Evolutionary conservation across 73 alveolate species (phyloP).

Genomic region (Uronychia binucleata): DNA sequence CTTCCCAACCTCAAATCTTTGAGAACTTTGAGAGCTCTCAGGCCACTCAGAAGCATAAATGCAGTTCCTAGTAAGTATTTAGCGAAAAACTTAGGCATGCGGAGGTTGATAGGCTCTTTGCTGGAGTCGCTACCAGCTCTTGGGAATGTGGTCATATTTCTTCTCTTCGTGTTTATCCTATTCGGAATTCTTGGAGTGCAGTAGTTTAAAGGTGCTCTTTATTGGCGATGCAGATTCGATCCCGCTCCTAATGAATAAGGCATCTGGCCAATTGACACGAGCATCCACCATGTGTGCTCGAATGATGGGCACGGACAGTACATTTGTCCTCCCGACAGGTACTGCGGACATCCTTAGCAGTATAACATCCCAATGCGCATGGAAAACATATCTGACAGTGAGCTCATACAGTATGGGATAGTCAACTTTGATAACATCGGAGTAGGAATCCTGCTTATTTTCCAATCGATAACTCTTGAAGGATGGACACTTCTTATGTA

Average conservation of each 20-base stretch:
- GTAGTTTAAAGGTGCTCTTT: conserved; percentile 18
- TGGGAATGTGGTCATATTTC: no score
- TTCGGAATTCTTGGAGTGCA: conserved; percentile 52
- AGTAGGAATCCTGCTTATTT: conserved; percentile 10
- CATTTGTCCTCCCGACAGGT: conserved; percentile 15
- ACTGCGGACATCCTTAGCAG: conserved; percentile 40
- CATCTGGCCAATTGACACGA: conserved; percentile 24
- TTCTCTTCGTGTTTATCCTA: conserved; percentile 22
- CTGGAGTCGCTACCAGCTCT: background rate
- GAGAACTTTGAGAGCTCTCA: conserved; percentile 33
- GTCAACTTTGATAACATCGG: conserved; percentile 20
- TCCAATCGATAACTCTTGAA: conserved; percentile 4
- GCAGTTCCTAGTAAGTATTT: conserved; percentile 41
- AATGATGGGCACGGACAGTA: conserved; percentile 23
- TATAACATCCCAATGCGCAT: background rate
- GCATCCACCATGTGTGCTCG: conserved; percentile 15
- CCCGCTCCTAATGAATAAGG: conserved; percentile 5
- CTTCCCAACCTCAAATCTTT: conserved; percentile 13
- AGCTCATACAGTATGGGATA: conserved; percentile 27
- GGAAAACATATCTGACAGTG: no score
- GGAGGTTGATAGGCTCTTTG: background rate
- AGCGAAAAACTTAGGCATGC: conserved; percentile 16
- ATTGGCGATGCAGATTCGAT: conserved; percentile 16
- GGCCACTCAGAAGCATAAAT: conserved; percentile 28
- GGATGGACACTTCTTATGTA: conserved; percentile 42